Evolutionary conservation across 192 early-diverging fungal species (phyloP).

Genomic region (Backusella parvicylindrica): DNA sequence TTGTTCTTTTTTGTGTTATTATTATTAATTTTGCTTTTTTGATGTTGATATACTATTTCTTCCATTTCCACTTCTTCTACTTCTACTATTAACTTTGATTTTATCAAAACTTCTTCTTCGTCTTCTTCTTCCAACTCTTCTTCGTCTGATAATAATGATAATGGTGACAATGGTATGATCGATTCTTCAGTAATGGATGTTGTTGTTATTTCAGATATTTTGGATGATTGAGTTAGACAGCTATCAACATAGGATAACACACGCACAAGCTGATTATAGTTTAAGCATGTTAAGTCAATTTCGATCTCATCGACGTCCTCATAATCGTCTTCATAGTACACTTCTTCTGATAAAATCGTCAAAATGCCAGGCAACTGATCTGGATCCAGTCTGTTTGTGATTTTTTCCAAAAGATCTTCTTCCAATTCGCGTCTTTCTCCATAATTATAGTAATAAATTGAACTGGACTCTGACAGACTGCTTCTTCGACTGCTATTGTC

Average conservation of each 20-base stretch:
- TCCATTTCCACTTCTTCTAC: neutral
- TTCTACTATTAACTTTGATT: neutral
- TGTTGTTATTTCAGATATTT: neutral
- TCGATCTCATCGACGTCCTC: conserved; percentile 15
- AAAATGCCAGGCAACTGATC: conserved; percentile 23
- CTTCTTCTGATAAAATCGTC: conserved; percentile 17
- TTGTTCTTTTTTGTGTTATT: neutral
- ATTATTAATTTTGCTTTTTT: neutral
- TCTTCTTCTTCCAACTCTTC: neutral
- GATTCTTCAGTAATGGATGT: neutral
- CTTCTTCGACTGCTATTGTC: neutral
- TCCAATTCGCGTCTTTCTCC: conserved; percentile 10
- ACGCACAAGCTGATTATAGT: conserved; percentile 13
- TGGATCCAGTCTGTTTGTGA: conserved; percentile 15
- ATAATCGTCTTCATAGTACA: neutral
- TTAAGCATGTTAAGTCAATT: conserved; percentile 20
- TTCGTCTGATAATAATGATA: neutral
- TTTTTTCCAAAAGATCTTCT: conserved; percentile 19
- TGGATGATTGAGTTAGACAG: conserved; percentile 9
- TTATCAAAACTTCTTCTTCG: neutral
- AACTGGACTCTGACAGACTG: neutral
- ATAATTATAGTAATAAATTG: neutral
- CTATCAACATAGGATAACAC: conserved; percentile 24
- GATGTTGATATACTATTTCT: neutral
- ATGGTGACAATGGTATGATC: neutral